Evolutionary conservation across 495 filamentous ascomycete genomes (phyloP), one percentile per base, ranked within the genome.

Genomic region (Penicillium salamii): DNA sequence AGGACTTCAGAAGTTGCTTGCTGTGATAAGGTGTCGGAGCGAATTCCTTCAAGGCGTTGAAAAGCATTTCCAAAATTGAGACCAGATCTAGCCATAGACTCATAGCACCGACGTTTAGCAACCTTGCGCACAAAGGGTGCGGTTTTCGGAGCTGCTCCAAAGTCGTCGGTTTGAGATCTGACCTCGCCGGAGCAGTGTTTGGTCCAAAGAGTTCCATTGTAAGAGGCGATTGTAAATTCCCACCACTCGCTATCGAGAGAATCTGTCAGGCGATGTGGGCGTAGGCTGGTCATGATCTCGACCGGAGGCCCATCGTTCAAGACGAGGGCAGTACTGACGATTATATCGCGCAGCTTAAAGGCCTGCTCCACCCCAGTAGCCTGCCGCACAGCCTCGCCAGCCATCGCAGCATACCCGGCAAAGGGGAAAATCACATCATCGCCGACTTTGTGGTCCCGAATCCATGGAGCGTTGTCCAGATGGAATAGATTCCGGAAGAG

Each of bases 361-460:
- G 53, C 54, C 1, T 59, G 46, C 1, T 19, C 15, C 0, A 15
- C 12, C 0, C 38, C 52, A 0, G 72, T 69, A 31, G 72, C 46
- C 37, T 78, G 78, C 1, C 65, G 13, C 12, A 11, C 60, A 0
- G 77, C 78, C 53, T 86, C 82, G 1, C 83, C 51, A 1, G 75
- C 81, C 77, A 81, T 82, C 11, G 70, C 60, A 36, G 83, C 45
- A 47, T 74, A 83, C 3, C 73, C 79, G 7, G 81, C 70, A 51
- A 69, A 72, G 3, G 83, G 83, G 53, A 76, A 83, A 1, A 86
- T 58, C 8, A 57, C 31, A 42, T 52, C 37, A 24, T 37, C 47
- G 11, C 61, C 51, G 12, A 65, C 43, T 0, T 13, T 18, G 32
- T 68, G 65, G 31, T 55, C 62, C 0, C 39, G 33, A 1, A 68